Evolutionary conservation across 2,329 filamentous ascomycete genomes (phyloP).

Genomic region (Dactylellina drechsleri): DNA sequence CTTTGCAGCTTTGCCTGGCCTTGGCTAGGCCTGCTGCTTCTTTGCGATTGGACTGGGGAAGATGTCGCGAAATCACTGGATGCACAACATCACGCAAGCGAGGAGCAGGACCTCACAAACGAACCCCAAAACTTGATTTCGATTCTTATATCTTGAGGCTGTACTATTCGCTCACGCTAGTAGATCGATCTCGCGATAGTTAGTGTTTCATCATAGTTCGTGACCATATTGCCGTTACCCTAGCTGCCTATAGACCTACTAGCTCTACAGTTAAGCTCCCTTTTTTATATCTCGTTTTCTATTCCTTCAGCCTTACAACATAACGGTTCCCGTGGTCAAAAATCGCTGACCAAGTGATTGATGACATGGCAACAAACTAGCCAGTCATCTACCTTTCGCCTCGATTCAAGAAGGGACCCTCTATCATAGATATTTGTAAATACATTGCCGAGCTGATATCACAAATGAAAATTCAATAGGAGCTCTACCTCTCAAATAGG

Average conservation of each 20-base stretch:
- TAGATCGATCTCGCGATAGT: background rate
- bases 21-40: no score
- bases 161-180: conserved; percentile 4
- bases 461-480: no score
- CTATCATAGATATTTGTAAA: background rate
- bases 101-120: conserved; percentile 24
- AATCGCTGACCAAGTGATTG: conserved; percentile 49
- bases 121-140: conserved; percentile 40
- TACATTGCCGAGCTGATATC: no score
- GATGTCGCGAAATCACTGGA: conserved; percentile 53
- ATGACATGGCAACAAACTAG: conserved; percentile 53
- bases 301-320: conserved; percentile 33
- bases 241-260: background rate
- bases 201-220: conserved; percentile 49
- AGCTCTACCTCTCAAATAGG: conserved; percentile 22
- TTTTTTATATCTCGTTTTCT: background rate
- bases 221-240: conserved; percentile 20
- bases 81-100: conserved; percentile 54
- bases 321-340: conserved; percentile 44
- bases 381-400: conserved; percentile 38
- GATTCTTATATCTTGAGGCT: conserved; percentile 10
- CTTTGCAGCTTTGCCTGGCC: background rate
- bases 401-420: conserved; percentile 1
- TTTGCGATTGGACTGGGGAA: conserved; percentile 11
- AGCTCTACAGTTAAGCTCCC: background rate